Base-by-base conservation (phyloP, 257 asterid species). In the Verbena officinalis region DNA sequence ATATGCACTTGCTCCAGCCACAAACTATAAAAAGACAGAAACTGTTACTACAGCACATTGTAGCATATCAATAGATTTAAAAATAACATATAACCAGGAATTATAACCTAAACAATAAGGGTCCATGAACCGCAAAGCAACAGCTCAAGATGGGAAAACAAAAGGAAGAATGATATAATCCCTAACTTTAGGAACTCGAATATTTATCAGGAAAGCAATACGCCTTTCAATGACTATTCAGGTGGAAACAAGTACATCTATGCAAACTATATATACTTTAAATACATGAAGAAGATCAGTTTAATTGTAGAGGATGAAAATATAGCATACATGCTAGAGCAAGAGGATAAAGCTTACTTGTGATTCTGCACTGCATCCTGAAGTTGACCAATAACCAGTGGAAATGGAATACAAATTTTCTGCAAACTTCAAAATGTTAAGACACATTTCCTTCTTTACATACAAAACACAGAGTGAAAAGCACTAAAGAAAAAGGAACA, bases 1-100 rank as follows among this genome's bases (percentile, higher is more conserved):
- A 30, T 78, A 76, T 50, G 70, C 69, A 83, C 90, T 74, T 84
- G 87, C 71, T 86, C 90, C 78, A 78, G 67, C 98, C 98, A 91
- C 77, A 77, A 80, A 39, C 98, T 91, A 75, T 39, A 67, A 45
- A 73, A 62, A 63, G 20, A 60, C n/a, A 15, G 52, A 52, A 77
- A 61, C 57, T 27, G 50, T 71, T 68, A 73, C 57, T 62, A 68
- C 54, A 45, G 45, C 49, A 62, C 66, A 70, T 33, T 12, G n/a
- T n/a, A 64, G 64, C 46, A 45, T 23, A 49, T 10, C 38, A 57
- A 55, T 20, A 33, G 30, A 54, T 24, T 38, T 5, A 44, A 42
- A 31, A 55, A 50, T 46, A n/a, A 24, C 20, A 49, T 16, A 60
- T 15, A 63, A 55, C 51, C 44, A 71, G 51, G 22, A 55, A 55